Base-by-base conservation (phyloP, 2,329 filamentous ascomycete genomes). In the Pestalotiopsis sp. region DNA sequence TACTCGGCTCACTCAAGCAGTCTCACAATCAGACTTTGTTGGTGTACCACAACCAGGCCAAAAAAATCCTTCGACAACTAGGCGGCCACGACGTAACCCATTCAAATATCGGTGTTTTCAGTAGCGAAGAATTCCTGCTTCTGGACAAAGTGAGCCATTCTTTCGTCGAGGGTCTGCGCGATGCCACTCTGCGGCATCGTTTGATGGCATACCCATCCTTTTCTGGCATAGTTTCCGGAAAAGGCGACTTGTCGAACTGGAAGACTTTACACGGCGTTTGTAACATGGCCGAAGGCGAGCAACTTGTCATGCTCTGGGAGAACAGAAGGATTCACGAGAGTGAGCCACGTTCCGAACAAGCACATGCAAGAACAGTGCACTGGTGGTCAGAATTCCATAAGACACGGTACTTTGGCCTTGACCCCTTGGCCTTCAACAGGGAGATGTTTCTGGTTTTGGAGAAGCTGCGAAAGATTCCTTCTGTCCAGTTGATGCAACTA, bases 241-340 rank as follows among this genome's bases (percentile, higher is more conserved):
- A 74, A 14, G 69, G 74, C 0, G 73, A 75, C 2, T 64, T 70
- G 2, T 71, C 76, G 5, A 76, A 76, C 63, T 76, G 80, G 67
- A 83, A 85, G 52, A 86, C 87, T 3, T 81, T 91, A 0, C 77
- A 80, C n/a, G 86, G 86, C 0, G 81, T 88, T 2, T 83, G 80
- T 68, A 82, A 79, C 14, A 86, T 89, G 70, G 76, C 83, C 1
- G 88, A 91, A 71, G 88, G 88, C 7, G 88, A 90, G 72, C 78
- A 79, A 22, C 74, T 89, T 24, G 78, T 85, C 1, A 80, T 85
- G 73, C 73, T 80, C 2, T 87, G 82, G 81, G 81, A 84, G 22
- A 74, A 62, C 56, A 77, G 74, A 14, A 71, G 66, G 4, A 69
- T 82, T 1, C 72, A 64, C n/a, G 83, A 81, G 68, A 74, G 71